Conservation (phyloP, 768 basidiomycete species). For the Postia placenta region DNA sequence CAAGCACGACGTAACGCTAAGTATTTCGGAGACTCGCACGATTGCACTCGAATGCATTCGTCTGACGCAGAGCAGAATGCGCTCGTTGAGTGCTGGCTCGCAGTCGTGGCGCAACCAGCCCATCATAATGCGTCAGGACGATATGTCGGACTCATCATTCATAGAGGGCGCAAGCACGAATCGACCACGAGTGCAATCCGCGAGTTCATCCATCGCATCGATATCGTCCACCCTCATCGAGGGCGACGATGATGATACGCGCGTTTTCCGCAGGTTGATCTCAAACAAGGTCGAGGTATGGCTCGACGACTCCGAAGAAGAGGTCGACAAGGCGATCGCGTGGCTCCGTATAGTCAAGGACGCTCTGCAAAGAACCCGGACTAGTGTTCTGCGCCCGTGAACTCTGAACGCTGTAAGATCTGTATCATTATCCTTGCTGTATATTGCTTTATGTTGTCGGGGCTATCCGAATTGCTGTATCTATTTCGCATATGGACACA, state of each 20-base stretch:
- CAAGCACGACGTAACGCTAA: too few species aligned
- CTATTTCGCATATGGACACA: too few species aligned
- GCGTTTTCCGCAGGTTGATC: conserved; percentile 55
- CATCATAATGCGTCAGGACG: neutral
- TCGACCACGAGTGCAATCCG: conserved; percentile 4
- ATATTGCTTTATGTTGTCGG: neutral
- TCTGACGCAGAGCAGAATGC: neutral
- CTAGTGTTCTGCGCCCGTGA: neutral
- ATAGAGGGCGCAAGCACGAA: neutral
- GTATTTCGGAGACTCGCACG: conserved; percentile 1
- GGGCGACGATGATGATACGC: conserved; percentile 64
- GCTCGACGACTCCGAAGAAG: conserved; percentile 50
- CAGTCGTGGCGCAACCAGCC: neutral
- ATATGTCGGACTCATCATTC: conserved; percentile 5
- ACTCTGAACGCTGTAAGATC: conserved; percentile 2
- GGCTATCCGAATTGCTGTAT: too few species aligned
- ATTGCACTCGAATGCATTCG: neutral
- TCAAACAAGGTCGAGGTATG: conserved; percentile 59
- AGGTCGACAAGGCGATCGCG: conserved; percentile 50
- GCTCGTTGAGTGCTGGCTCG: neutral
- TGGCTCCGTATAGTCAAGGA: conserved; percentile 66
- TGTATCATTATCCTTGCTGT: neutral
- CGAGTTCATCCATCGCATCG: conserved; percentile 27
- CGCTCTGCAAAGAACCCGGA: conserved; percentile 22
- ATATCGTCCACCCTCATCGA: conserved; percentile 41